A percentile compares a stretch with the other conserved stretches of the same genome.
These are phyloP conservation scores for Salmacisia buchloeana DNA, from an alignment of 1,284 basidiomycete species.

Conservation along the genomic window DNA sequence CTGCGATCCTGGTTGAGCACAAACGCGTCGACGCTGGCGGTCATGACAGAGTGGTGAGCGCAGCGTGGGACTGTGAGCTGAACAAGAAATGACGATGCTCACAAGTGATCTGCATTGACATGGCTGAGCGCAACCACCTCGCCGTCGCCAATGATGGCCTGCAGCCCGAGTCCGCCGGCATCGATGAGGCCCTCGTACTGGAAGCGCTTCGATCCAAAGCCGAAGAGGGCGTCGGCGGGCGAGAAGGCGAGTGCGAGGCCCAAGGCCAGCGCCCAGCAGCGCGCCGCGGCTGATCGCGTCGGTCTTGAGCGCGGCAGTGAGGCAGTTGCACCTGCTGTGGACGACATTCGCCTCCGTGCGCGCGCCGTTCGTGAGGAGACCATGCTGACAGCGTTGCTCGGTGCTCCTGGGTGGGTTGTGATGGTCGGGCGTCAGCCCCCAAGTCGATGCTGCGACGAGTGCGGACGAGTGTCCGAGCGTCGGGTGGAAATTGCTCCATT, in stretches of 20 bases:
- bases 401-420: too few relatives aligned
- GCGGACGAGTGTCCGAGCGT: too few relatives aligned
- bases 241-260: background rate
- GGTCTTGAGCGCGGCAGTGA: too few relatives aligned
- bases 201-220: slow-evolving; percentile 61
- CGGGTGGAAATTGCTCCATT: too few relatives aligned
- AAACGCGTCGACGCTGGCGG: slow-evolving; percentile 78
- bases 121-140: slow-evolving; percentile 85
- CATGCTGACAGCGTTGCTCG: too few relatives aligned
- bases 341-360: too few relatives aligned
- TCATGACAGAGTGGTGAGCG: background rate
- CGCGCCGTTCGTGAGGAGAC: too few relatives aligned
- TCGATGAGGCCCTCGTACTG: slow-evolving; percentile 75
- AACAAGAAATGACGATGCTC: slow-evolving; percentile 43
- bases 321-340: too few relatives aligned
- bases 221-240: slow-evolving; percentile 26
- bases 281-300: too few relatives aligned
- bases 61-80: background rate
- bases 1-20: slow-evolving; percentile 68
- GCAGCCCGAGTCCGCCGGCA: slow-evolving; percentile 73
- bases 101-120: slow-evolving; percentile 93
- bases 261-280: too few relatives aligned
- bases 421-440: too few relatives aligned
- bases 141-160: slow-evolving; percentile 55
- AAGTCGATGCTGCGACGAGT: too few relatives aligned